phyloP scores from a whole-genome alignment of 768 basidiomycete species.

The Thelephora ganbajun region DNA sequence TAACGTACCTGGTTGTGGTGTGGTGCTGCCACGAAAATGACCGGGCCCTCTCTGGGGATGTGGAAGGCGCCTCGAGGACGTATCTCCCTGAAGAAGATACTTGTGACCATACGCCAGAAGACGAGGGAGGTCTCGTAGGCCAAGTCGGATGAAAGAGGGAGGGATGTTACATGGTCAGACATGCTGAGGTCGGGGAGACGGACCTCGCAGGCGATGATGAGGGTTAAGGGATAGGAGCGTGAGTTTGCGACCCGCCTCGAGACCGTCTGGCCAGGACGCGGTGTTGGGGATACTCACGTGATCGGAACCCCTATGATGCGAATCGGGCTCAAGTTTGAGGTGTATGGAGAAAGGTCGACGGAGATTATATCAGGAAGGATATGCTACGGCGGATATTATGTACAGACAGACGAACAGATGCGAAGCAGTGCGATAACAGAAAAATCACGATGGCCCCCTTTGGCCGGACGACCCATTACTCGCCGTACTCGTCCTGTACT shows the following conservation, averaged over 20 bases:
- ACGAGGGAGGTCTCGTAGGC: conserved; percentile 65
- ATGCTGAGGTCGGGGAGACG: no score
- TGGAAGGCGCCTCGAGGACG: conserved; percentile 90
- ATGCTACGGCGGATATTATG: no score
- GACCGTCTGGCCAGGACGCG: no score
- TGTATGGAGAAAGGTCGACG: no score
- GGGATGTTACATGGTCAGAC: background rate
- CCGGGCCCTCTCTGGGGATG: conserved; percentile 79
- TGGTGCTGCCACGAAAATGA: conserved; percentile 88
- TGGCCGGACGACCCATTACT: conserved; percentile 25
- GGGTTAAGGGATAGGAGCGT: no score
- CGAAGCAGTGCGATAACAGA: background rate
- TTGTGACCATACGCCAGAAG: conserved; percentile 77
- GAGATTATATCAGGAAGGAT: no score
- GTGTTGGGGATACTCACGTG: no score
- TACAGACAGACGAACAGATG: background rate
- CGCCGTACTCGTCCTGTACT: conserved; percentile 59
- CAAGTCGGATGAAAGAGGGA: conserved; percentile 10
- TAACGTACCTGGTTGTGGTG: conserved; percentile 75
- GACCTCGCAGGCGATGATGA: no score
- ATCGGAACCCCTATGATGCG: no score
- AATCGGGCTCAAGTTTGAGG: no score
- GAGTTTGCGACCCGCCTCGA: no score
- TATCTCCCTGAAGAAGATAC: conserved; percentile 94
- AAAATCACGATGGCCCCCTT: background rate